Evolutionary conservation across 805 yeast species (phyloP), one percentile per base, ranked within the genome.

Genomic region (Isabelozyma pseudorhagii): DNA sequence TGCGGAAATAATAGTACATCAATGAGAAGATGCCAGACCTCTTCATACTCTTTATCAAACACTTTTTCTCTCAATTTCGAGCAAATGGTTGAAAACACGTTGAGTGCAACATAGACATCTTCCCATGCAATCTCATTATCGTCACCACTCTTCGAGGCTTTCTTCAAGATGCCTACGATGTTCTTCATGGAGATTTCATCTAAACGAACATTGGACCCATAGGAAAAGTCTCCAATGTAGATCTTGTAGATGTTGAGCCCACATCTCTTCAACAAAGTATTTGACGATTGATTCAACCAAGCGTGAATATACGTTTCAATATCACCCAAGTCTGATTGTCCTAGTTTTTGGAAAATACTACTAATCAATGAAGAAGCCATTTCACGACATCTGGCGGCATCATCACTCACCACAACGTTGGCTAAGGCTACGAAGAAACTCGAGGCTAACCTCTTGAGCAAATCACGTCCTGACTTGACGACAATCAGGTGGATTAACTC

Each of bases 391-490:
- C 80, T 83, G 6, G 85, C 72, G 4, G 87, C 77, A 46, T 87
- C 87, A 63, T 94, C 99, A 46, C 87, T 81, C 31, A 87, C 84
- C 13, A 88, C 68, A 18, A 88, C 86, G 63, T 87, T 83, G 0
- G 96, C 84, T 49, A 94, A 73, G 0, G 91, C 89, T 45, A 92
- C 86, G 61, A 90, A 94, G 59, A 92, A 88, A 1, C 96, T 84
- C 0, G 89, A 72, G 1, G 92, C 74, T 34, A 90, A 64, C 49
- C 81, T 85, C 7, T 75, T 70, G 21, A 89, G 59, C 42, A 89
- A 66, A 1, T 81, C 85, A 7, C 74, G 66, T 3, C 85, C 81
- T 2, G 91, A 78, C 60, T 87, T 89, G 42, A 77, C 73, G 14
- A 93, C 73, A 48, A 94, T 76, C 55, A 83, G 71, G 58, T 85